Evolutionary conservation across 345 rosid species (phyloP).

Genomic region (Camelina sativa): DNA sequence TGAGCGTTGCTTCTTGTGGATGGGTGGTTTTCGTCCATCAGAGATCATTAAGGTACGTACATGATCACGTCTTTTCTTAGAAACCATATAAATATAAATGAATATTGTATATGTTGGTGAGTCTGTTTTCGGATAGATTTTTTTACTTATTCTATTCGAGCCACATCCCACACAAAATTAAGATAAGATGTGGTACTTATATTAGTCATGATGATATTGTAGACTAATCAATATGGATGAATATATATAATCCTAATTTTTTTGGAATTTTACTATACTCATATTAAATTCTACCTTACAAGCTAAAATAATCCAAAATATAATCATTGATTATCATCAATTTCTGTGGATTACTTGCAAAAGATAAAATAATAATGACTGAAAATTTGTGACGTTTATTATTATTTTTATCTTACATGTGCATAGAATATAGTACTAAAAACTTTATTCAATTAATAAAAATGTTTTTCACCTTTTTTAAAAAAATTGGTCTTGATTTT

Average conservation of each 20-base stretch:
- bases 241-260: neutral
- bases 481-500: slow-evolving; percentile 10
- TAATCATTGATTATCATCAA: slow-evolving; percentile 26
- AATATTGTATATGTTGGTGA: neutral
- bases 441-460: slow-evolving; percentile 13
- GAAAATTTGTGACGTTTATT: slow-evolving; percentile 4
- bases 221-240: slow-evolving; percentile 13
- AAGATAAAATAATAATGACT: slow-evolving; percentile 10
- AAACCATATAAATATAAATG: neutral
- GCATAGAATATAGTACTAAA: slow-evolving; percentile 19
- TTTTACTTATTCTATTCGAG: neutral
- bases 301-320: slow-evolving; percentile 5
- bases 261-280: slow-evolving; percentile 5
- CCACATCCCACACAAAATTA: neutral
- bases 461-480: neutral
- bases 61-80: neutral
- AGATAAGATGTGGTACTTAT: slow-evolving; percentile 2
- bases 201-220: slow-evolving; percentile 8
- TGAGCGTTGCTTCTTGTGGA: slow-evolving; percentile 98
- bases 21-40: slow-evolving; percentile 97
- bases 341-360: slow-evolving; percentile 8
- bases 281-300: neutral
- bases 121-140: neutral
- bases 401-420: neutral
- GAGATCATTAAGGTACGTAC: slow-evolving; percentile 86